Evolutionary conservation across 2,329 filamentous ascomycete species (phyloP), one percentile per base, ranked within the genome.

Genomic region (Leptographium galeiforme): DNA sequence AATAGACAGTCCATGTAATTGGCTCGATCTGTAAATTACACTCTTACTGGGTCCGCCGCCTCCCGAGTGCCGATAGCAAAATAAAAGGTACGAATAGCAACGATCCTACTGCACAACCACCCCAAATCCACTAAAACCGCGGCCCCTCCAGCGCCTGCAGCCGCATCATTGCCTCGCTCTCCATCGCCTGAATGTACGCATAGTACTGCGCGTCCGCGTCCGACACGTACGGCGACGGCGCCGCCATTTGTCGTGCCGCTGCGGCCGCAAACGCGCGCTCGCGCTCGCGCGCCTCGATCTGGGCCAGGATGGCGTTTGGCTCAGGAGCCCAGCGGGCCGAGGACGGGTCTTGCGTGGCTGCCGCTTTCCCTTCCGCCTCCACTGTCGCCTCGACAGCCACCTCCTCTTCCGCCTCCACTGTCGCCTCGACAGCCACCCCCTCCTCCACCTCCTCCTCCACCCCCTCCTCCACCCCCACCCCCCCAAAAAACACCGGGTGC

Each of bases 401-500:
- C 38, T 14, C 19, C 48, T 49, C 56, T 49, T 48, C 47, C 11
- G n/a, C n/a, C 25, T 25, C 25, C 25, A 25, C 25, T 25, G 25
- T 25, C 7, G 39, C 41, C 14, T 53, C 12, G 48, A 52, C 33
- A 53, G 33, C 48, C 56, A 43, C 46, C 38, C 7, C 19, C 48
- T 49, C 56, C 49, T 48, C 47, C 11, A 54, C 55, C 53, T 56
- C 58, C 11, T 57, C 50, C 54, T 63, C 58, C 40, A 61, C 62
- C 2, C 62, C 47, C 10, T 54, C 54, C 53, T 56, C 57, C 7
- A 44, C 47, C 10, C 58, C 48, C 53, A 63, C 58, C 38, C 60
- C 61, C 2, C 63, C 63, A 53, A 66, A 64, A 60, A 66, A 67
- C 33, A 63, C 62, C 1, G 66, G 66, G 54, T 66, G 64, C 25